Conservation (phyloP, 2,329 filamentous ascomycete genomes). For the Leptodontidium sp. region DNA sequence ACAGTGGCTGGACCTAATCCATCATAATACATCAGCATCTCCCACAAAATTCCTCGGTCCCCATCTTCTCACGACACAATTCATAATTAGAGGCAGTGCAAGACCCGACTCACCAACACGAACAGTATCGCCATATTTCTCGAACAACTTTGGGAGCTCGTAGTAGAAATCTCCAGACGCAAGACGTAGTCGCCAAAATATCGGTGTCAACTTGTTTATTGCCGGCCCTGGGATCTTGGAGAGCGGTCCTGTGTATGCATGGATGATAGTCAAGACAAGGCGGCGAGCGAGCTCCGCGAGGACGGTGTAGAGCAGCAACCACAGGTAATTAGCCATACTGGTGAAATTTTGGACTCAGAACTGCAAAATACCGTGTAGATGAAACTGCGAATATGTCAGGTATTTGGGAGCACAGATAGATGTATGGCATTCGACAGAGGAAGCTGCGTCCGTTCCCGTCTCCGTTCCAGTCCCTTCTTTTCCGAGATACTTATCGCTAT, state of each 20-base stretch:
- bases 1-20: conserved; percentile 26
- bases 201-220: conserved; percentile 25
- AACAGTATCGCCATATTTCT: conserved; percentile 36
- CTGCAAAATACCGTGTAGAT: neutral
- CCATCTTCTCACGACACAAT: neutral
- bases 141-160: conserved; percentile 21
- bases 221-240: conserved; percentile 37
- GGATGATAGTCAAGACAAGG: conserved; percentile 19
- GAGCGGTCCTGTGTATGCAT: conserved; percentile 33
- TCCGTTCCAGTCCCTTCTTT: neutral
- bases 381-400: neutral
- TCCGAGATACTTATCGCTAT: neutral
- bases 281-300: conserved; percentile 26
- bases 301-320: neutral
- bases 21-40: neutral
- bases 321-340: conserved; percentile 15
- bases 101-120: conserved; percentile 30
- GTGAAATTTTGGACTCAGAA: neutral
- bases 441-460: neutral
- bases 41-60: neutral
- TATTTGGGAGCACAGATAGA: neutral
- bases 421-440: neutral
- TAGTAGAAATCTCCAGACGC: conserved; percentile 30
- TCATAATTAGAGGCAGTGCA: neutral
- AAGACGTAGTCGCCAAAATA: conserved; percentile 27